These are phyloP conservation scores for Coemansia sp. DNA, from an alignment of 192 early-diverging fungal genomes.

Conservation along the genomic window DNA sequence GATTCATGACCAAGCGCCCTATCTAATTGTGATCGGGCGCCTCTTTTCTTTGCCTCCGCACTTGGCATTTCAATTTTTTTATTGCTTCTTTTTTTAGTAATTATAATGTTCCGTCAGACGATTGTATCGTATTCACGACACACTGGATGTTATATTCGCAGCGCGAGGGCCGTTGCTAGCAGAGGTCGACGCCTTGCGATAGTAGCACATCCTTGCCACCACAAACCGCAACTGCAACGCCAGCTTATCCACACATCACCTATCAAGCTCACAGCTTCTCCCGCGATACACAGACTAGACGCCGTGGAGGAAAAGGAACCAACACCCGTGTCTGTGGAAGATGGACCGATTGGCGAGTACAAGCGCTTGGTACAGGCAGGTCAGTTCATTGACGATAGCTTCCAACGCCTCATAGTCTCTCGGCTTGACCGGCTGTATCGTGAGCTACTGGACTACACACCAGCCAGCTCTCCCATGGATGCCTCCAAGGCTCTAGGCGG, in stretches of 20 bases:
- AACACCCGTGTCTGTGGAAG: not conserved
- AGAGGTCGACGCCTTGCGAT: not conserved
- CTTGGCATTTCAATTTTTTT: not conserved
- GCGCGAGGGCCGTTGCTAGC: not conserved
- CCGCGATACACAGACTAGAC: not conserved
- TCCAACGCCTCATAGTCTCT: constrained; percentile 69
- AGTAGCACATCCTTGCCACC: not conserved
- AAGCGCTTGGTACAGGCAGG: constrained; percentile 55
- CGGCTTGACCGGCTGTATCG: constrained; percentile 69
- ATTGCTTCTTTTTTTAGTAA: not conserved
- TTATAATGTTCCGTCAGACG: constrained; percentile 8
- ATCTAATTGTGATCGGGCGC: too few relatives aligned
- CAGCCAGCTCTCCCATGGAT: constrained; percentile 26
- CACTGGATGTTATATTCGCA: not conserved
- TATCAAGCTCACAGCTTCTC: not conserved
- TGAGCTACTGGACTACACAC: constrained; percentile 62
- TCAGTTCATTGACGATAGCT: constrained; percentile 64
- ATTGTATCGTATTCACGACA: not conserved
- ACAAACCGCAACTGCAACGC: not conserved
- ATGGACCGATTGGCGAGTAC: constrained; percentile 40
- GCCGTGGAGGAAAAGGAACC: not conserved
- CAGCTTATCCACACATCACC: constrained; percentile 3
- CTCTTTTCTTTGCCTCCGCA: not conserved
- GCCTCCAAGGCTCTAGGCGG: not conserved
- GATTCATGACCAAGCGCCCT: too few relatives aligned